Evolutionary conservation across 1,284 basidiomycete species (phyloP).

Genomic region (Amylostereum chailletii): DNA sequence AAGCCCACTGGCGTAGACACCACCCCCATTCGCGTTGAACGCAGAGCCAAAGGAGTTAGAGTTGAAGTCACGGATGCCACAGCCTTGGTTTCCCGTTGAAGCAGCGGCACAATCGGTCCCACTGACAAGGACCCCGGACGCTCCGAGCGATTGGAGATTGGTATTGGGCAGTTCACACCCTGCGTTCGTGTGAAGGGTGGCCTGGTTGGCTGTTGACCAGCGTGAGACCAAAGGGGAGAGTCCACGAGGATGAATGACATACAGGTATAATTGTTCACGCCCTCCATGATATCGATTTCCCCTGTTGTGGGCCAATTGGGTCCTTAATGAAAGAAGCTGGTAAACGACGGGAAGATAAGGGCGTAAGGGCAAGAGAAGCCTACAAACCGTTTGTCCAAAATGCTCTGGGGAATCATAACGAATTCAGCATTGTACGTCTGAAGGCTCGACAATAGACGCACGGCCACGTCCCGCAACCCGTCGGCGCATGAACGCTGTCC

Average conservation of each 20-base stretch:
- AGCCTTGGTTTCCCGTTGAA: constrained; percentile 62
- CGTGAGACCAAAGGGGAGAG: neutral
- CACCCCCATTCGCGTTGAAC: constrained; percentile 70
- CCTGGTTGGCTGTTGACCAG: constrained; percentile 55
- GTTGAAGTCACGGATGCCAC: constrained; percentile 48
- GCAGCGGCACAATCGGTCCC: constrained; percentile 62
- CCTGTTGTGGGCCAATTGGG: constrained; percentile 69
- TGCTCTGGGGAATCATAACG: constrained; percentile 17
- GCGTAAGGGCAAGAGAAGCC: neutral
- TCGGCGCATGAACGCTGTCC: constrained; percentile 86
- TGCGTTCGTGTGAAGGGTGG: constrained; percentile 67
- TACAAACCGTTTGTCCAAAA: constrained; percentile 41
- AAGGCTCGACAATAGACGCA: neutral
- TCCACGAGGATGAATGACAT: neutral
- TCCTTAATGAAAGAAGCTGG: constrained; percentile 21
- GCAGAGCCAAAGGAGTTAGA: constrained; percentile 52
- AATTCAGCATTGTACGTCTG: neutral
- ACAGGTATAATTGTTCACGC: constrained; percentile 56
- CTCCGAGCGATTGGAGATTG: constrained; percentile 39
- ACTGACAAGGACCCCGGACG: constrained; percentile 55
- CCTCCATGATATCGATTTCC: constrained; percentile 86
- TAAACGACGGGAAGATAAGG: neutral
- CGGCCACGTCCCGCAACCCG: constrained; percentile 83
- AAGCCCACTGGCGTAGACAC: constrained; percentile 71
- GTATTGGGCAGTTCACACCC: constrained; percentile 59